Evolutionary conservation across 345 rosid species (phyloP).

Genomic region (Kandelia obovata): DNA sequence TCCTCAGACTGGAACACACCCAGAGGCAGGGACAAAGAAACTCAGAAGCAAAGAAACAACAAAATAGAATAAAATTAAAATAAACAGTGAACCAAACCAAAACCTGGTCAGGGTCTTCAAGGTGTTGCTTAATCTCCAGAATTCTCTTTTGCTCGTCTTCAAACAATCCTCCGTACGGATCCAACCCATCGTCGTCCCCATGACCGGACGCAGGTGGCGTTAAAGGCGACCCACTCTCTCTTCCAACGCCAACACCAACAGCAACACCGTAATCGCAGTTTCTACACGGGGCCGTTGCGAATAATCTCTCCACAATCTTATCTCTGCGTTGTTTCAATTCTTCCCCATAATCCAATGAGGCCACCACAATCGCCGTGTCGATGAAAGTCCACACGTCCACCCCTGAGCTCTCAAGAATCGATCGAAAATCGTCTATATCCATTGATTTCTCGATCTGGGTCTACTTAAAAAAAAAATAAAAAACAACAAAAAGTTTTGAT

Average conservation of each 20-base stretch:
- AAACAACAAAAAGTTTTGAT: no score
- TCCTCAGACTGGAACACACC: conserved; percentile 65
- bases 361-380: conserved; percentile 78
- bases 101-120: conserved; percentile 95
- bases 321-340: conserved; percentile 76
- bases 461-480: background rate
- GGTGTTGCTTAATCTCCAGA: conserved; percentile 74
- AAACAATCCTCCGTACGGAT: conserved; percentile 84
- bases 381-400: conserved; percentile 93
- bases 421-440: conserved; percentile 88
- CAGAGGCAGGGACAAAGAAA: conserved; percentile 1
- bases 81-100: background rate
- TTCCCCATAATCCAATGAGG: conserved; percentile 57
- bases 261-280: conserved; percentile 53
- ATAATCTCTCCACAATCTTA: conserved; percentile 76
- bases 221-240: conserved; percentile 27
- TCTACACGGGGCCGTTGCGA: conserved; percentile 56
- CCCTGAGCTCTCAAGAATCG: conserved; percentile 64
- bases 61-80: background rate
- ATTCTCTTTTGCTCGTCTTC: conserved; percentile 89
- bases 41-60: conserved; percentile 12
- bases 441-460: conserved; percentile 21
- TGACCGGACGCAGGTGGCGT: conserved; percentile 50
- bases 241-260: conserved; percentile 28
- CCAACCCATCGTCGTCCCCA: conserved; percentile 41